These are phyloP conservation scores for Mycena crocata DNA, from an alignment of 768 basidiomycete genomes.

Conservation along the genomic window DNA sequence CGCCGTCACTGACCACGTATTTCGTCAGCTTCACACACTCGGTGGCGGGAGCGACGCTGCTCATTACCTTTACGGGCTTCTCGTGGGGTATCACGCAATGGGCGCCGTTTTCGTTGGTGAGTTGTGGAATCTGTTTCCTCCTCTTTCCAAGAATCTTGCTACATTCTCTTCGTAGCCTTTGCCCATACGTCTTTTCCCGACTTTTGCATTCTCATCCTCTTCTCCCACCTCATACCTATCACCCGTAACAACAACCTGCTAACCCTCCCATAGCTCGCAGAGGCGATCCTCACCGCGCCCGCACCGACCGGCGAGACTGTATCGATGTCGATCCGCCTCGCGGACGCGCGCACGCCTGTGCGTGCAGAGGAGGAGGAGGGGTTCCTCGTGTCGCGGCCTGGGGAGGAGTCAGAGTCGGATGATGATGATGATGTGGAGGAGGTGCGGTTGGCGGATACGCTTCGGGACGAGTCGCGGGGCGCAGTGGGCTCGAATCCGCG, in stretches of 20 bases:
- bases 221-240: background rate
- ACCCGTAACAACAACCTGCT: background rate
- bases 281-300: slow-evolving; percentile 84
- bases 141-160: background rate
- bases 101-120: slow-evolving; percentile 91
- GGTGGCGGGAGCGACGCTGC: slow-evolving; percentile 76
- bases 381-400: slow-evolving; percentile 25
- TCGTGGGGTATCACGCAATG: slow-evolving; percentile 95
- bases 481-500: background rate
- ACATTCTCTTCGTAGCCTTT: background rate
- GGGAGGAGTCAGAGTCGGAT: slow-evolving; percentile 8
- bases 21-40: slow-evolving; percentile 72
- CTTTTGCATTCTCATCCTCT: background rate
- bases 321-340: slow-evolving; percentile 53
- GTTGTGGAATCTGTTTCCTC: slow-evolving; percentile 34
- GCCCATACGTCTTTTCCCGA: background rate
- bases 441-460: background rate
- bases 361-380: slow-evolving; percentile 45
- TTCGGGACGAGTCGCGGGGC: background rate
- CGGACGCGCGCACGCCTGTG: slow-evolving; percentile 57
- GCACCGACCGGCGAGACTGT: slow-evolving; percentile 45
- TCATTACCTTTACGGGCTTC: slow-evolving; percentile 86
- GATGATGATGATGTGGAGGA: background rate
- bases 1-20: background rate
- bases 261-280: slow-evolving; percentile 68